These are phyloP conservation scores for Mycena filopes DNA, from an alignment of 768 basidiomycete species.

Conservation along the genomic window DNA sequence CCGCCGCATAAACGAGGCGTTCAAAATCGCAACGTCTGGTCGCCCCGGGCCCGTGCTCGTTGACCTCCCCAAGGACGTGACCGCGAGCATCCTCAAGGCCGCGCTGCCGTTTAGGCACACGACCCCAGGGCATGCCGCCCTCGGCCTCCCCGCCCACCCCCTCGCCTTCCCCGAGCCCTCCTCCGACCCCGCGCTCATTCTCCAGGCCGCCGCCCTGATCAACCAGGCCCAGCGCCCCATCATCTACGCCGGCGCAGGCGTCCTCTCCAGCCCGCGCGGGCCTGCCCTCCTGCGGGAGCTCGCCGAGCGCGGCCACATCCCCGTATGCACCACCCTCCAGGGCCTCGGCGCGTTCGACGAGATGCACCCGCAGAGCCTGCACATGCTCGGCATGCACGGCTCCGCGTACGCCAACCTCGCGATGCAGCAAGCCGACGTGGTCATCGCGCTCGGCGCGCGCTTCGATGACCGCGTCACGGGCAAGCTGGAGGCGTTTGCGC, in stretches of 20 bases:
- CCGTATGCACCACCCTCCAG: constrained; percentile 96
- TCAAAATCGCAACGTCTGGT: constrained; percentile 98
- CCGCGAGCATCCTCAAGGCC: constrained; percentile 89
- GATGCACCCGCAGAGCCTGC: constrained; percentile 82
- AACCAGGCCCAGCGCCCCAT: constrained; percentile 91
- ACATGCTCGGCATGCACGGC: constrained; percentile 80
- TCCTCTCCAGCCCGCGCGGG: constrained; percentile 79
- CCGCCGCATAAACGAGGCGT: constrained; percentile 96
- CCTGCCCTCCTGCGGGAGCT: constrained; percentile 85
- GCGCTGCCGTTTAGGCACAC: constrained; percentile 89
- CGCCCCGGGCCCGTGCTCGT: constrained; percentile 98
- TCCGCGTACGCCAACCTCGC: constrained; percentile 97
- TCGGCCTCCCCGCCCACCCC: constrained; percentile 82
- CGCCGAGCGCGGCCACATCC: constrained; percentile 88
- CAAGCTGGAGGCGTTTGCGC: constrained; percentile 89
- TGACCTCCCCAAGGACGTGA: constrained; percentile 99
- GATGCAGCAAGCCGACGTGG: constrained; percentile 97
- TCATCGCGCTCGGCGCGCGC: constrained; percentile 95
- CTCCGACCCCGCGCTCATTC: constrained; percentile 73
- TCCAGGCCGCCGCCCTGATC: constrained; percentile 87
- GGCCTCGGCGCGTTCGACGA: constrained; percentile 98
- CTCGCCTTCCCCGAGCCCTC: constrained; percentile 66
- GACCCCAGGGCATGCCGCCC: constrained; percentile 75
- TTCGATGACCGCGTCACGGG: constrained; percentile 99
- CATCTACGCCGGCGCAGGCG: constrained; percentile 93